These are phyloP conservation scores for Colletotrichum echinochloae DNA, from an alignment of 2,329 filamentous ascomycete species.

Conservation along the genomic window DNA sequence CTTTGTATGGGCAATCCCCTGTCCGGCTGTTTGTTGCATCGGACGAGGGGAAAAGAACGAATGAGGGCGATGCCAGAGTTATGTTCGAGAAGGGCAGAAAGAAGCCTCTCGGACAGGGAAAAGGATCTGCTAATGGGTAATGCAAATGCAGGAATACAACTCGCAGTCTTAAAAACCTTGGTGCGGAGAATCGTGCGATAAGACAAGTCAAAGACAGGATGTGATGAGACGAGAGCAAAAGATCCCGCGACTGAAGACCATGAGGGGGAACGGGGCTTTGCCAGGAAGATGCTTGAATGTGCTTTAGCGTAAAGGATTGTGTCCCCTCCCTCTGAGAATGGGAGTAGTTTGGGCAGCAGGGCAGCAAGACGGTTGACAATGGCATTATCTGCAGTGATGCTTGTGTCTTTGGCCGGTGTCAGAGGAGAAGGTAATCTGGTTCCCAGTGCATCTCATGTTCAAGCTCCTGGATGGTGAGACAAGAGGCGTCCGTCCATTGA, in stretches of 20 bases:
- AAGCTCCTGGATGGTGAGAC: conserved; percentile 39
- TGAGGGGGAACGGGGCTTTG: not conserved
- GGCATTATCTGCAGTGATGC: conserved; percentile 31
- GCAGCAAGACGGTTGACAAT: conserved; percentile 13
- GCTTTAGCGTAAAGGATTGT: not conserved
- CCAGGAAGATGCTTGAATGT: conserved; percentile 11
- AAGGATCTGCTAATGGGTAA: conserved; percentile 11
- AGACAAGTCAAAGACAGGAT: conserved; percentile 11
- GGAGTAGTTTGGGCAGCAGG: not conserved
- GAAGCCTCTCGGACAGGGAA: conserved; percentile 19
- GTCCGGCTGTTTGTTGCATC: not conserved
- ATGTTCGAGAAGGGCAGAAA: conserved; percentile 18
- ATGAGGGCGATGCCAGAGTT: conserved; percentile 15
- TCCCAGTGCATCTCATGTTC: conserved; percentile 14
- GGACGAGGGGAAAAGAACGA: not conserved
- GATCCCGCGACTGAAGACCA: conserved; percentile 4
- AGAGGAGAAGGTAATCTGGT: conserved; percentile 15
- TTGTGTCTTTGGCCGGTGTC: not conserved
- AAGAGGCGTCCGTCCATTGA: conserved; percentile 14
- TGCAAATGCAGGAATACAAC: conserved; percentile 29
- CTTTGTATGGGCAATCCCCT: not conserved
- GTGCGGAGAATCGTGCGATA: conserved; percentile 1
- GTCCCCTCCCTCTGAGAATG: not conserved
- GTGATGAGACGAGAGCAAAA: conserved; percentile 17
- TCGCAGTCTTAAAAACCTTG: conserved; percentile 4